Evolutionary conservation across 306 rosid species (phyloP), one percentile per base, ranked within the genome.

Genomic region (Castanopsis chinensis): DNA sequence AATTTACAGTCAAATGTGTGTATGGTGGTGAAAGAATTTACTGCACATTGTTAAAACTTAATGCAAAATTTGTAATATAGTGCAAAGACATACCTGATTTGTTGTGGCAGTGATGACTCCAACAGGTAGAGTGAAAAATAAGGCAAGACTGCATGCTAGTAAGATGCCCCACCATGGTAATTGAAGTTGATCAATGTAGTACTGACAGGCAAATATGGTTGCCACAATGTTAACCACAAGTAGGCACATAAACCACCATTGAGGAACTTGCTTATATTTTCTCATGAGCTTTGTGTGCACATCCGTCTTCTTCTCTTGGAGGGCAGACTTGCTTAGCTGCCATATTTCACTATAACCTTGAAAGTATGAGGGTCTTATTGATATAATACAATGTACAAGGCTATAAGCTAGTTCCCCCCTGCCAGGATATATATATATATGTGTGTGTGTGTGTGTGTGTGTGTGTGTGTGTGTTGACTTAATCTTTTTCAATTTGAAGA

Each of bases 161-260:
- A 91, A 54, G 69, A 93, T 87, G 33, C 98, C 94, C 97, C 98
- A 93, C 98, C 97, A 93, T 72, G 92, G 90, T 71, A 93, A 57
- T 73, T 93, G 98, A 55, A 93, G 93, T 68, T 90, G 83, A 70
- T 86, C 80, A 0, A 81, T 91, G 68, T 81, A 91, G 77, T 87
- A 87, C 75, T 93, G 85, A 49, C 98, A 93, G 15, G 85, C 52
- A 78, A 90, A 86, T 55, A 85, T 69, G 72, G 89, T 84, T 0
- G 80, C 88, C 0, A 77, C 75, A 55, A 93, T 85, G 90, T 87
- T 93, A 77, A 80, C 77, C 51, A 85, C 20, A 83, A 93, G 97
- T 72, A 90, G 82, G 83, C 89, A 84, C 37, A 80, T 18, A 82
- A 93, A 93, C 98, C 98, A 93, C 94, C 93, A 88, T 76, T 88